Conservation (phyloP, 495 filamentous ascomycete species). For the Opeltia flavorubescens region DNA sequence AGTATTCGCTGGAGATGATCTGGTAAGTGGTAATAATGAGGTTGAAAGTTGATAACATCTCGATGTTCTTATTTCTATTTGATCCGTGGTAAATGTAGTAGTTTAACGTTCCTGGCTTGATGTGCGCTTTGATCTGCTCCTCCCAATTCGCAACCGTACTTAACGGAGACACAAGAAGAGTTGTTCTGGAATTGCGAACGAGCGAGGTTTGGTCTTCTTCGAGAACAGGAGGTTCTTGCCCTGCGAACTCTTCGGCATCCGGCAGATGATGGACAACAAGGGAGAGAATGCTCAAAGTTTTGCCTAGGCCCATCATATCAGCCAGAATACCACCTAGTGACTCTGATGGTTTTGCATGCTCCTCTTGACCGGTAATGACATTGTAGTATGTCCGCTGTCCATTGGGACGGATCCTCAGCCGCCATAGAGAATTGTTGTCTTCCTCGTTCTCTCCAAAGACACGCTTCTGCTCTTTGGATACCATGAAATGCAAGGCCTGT, state of each 20-base stretch:
- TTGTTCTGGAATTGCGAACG: slow-evolving; percentile 56
- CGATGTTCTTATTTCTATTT: slow-evolving; percentile 50
- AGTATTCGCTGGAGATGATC: slow-evolving; percentile 67
- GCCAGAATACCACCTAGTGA: slow-evolving; percentile 79
- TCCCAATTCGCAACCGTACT: slow-evolving; percentile 89
- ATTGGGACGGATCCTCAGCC: slow-evolving; percentile 32
- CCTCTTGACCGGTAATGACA: slow-evolving; percentile 62
- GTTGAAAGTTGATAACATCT: slow-evolving; percentile 58
- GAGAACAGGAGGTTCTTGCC: slow-evolving; percentile 10
- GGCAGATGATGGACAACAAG: slow-evolving; percentile 49
- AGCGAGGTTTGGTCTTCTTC: slow-evolving; percentile 7
- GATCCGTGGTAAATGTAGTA: slow-evolving; percentile 79
- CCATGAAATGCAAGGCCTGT: slow-evolving; percentile 84
- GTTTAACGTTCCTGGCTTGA: slow-evolving; percentile 42
- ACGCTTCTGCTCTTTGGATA: slow-evolving; percentile 54
- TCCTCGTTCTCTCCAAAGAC: slow-evolving; percentile 39
- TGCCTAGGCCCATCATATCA: slow-evolving; percentile 96
- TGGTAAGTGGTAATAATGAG: slow-evolving; percentile 86
- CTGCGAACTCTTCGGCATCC: slow-evolving; percentile 44
- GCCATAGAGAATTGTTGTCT: slow-evolving; percentile 62
- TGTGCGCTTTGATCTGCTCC: slow-evolving; percentile 71
- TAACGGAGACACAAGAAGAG: slow-evolving; percentile 79
- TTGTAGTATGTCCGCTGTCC: slow-evolving; percentile 55
- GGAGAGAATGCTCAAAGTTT: slow-evolving; percentile 79
- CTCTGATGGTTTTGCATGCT: slow-evolving; percentile 50